Conservation (phyloP, 345 rosid species). For the Dovyalis caffra region DNA sequence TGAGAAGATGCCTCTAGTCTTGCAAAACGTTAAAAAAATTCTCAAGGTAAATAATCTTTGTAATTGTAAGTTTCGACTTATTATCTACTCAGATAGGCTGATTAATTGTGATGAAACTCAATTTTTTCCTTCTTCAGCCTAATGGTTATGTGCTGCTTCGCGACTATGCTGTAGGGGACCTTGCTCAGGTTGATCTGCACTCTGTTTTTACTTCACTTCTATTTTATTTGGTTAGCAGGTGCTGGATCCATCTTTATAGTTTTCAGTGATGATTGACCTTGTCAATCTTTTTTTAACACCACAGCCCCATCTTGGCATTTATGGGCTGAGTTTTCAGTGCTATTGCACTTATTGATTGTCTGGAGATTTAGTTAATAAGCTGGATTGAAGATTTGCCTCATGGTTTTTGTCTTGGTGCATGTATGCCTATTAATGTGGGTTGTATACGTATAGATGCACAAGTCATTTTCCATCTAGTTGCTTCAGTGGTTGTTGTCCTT, state of each 20-base stretch:
- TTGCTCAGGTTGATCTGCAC: constrained; percentile 69
- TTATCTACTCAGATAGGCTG: not conserved
- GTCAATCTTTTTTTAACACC: not conserved
- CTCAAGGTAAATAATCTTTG: constrained; percentile 53
- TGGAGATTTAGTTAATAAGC: not conserved
- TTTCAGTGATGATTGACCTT: too few relatives aligned
- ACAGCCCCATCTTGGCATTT: not conserved
- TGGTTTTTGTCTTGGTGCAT: not conserved
- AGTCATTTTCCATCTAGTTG: not conserved
- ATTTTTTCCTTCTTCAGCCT: constrained; percentile 46
- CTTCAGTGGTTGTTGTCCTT: not conserved
- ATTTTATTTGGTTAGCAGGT: constrained; percentile 4
- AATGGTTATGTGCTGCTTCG: constrained; percentile 74
- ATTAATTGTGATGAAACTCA: constrained; percentile 10
- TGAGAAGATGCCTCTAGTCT: constrained; percentile 77
- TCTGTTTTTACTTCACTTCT: not conserved
- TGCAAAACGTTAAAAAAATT: constrained; percentile 68
- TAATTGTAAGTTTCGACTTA: not conserved
- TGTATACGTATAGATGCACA: not conserved
- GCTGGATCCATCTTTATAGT: not conserved
- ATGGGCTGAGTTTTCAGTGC: not conserved
- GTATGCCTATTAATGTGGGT: not conserved
- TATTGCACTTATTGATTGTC: too few relatives aligned
- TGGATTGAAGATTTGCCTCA: not conserved
- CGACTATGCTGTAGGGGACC: constrained; percentile 87